phyloP scores from a whole-genome alignment of 352 stramenopile species.

The Phytophthora ohioensis region DNA sequence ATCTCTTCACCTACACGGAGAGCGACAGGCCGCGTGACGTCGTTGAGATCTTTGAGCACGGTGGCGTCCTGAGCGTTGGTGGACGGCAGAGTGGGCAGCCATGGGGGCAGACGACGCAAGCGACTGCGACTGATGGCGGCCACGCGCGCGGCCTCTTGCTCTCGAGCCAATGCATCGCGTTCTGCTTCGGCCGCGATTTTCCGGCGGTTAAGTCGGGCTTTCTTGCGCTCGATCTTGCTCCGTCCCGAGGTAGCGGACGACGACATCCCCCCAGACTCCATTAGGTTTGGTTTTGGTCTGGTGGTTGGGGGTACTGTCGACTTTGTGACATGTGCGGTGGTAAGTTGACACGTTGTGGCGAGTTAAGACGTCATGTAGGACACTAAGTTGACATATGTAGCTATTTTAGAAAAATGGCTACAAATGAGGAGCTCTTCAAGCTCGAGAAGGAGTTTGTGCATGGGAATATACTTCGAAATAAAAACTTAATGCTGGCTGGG shows the following conservation, averaged over 20 bases:
- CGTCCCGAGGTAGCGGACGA: constrained; percentile 15
- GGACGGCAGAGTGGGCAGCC: constrained; percentile 37
- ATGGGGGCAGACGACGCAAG: constrained; percentile 40
- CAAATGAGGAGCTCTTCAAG: not conserved
- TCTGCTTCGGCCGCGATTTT: constrained; percentile 42
- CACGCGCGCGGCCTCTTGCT: constrained; percentile 37
- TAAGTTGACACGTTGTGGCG: not conserved
- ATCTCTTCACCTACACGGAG: constrained; percentile 68
- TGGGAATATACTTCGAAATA: constrained; percentile 26
- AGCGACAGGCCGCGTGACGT: constrained; percentile 16
- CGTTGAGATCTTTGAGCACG: constrained; percentile 37
- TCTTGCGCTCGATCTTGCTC: constrained; percentile 58
- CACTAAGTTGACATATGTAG: constrained; percentile 11
- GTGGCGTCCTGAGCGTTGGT: constrained; percentile 27
- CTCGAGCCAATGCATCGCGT: constrained; percentile 33
- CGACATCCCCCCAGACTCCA: constrained; percentile 2
- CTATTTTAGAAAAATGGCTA: constrained; percentile 19
- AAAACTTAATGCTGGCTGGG: constrained; percentile 8
- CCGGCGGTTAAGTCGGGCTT: constrained; percentile 48
- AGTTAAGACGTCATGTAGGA: not conserved
- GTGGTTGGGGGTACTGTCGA: constrained; percentile 25
- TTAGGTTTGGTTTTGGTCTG: not conserved
- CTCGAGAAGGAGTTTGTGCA: not conserved
- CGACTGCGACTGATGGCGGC: constrained; percentile 40
- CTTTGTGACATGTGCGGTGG: not conserved